Percentiles rank a stretch among this genome's conserved stretches.
These are phyloP conservation scores for Nyctanthes arbortristis DNA, from an alignment of 257 asterid species.

Conservation along the genomic window DNA sequence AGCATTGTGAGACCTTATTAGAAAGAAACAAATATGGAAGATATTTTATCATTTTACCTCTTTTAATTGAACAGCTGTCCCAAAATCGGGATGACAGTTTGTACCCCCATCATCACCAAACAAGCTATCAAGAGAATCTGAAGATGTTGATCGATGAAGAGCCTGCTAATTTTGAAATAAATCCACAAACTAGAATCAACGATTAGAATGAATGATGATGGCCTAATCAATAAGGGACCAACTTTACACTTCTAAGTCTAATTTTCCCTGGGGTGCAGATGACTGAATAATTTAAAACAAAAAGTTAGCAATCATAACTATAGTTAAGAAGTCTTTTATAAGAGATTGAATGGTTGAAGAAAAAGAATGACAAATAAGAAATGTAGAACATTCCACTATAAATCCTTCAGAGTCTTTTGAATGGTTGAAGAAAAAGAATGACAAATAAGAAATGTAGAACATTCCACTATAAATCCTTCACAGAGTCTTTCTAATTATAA, in stretches of 20 bases:
- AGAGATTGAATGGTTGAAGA: background rate
- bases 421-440: conserved; percentile 2
- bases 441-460: background rate
- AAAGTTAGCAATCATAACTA: background rate
- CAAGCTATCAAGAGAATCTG: conserved; percentile 54
- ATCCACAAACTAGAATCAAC: conserved; percentile 19
- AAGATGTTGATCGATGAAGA: conserved; percentile 43
- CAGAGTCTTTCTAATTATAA: background rate
- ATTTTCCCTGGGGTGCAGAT: no score
- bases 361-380: background rate
- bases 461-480: background rate
- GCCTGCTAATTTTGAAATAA: conserved; percentile 39
- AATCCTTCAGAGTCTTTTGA: no score
- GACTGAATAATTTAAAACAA: background rate
- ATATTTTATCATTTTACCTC: conserved; percentile 43
- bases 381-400: background rate
- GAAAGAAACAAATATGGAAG: conserved; percentile 13
- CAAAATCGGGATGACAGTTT: conserved; percentile 25
- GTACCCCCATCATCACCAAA: conserved; percentile 36
- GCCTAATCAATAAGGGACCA: background rate
- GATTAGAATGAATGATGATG: conserved; percentile 5
- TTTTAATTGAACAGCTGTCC: conserved; percentile 36
- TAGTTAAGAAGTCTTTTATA: background rate
- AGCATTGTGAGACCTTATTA: conserved; percentile 6
- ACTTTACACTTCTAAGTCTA: background rate